Conservation (phyloP, 805 yeast genomes). For the Lachancea thermotolerans region DNA sequence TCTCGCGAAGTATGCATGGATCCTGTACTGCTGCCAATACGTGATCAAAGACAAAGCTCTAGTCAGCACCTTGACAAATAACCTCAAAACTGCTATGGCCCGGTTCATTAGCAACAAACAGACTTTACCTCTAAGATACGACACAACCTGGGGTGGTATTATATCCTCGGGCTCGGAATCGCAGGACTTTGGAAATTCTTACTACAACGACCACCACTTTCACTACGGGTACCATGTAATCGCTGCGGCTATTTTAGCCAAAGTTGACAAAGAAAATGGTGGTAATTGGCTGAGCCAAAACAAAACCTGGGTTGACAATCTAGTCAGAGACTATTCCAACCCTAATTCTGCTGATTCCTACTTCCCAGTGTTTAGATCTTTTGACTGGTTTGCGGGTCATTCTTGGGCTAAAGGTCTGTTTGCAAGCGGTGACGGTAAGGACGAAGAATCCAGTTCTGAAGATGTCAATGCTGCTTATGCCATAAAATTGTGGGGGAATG, state of each 20-base stretch:
- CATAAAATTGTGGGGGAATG: slow-evolving; percentile 57
- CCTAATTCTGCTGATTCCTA: slow-evolving; percentile 46
- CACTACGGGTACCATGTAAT: slow-evolving; percentile 71
- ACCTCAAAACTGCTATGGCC: slow-evolving; percentile 59
- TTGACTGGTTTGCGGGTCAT: slow-evolving; percentile 74
- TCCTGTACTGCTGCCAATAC: slow-evolving; percentile 64
- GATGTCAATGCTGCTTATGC: slow-evolving; percentile 69
- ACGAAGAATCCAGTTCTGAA: slow-evolving; percentile 68
- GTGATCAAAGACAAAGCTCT: slow-evolving; percentile 51
- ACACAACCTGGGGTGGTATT: slow-evolving; percentile 70
- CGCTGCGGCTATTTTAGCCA: slow-evolving; percentile 58
- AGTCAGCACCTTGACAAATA: slow-evolving; percentile 45
- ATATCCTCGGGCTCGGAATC: slow-evolving; percentile 56
- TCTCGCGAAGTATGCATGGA: slow-evolving; percentile 84
- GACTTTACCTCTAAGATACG: slow-evolving; percentile 68
- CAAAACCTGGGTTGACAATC: slow-evolving; percentile 46
- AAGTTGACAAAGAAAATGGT: slow-evolving; percentile 43
- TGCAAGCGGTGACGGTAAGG: slow-evolving; percentile 67
- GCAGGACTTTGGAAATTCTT: slow-evolving; percentile 68
- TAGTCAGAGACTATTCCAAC: slow-evolving; percentile 63
- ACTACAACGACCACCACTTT: slow-evolving; percentile 70
- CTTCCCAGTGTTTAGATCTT: slow-evolving; percentile 62
- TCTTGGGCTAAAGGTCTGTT: slow-evolving; percentile 74
- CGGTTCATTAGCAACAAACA: slow-evolving; percentile 68
- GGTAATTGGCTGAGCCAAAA: slow-evolving; percentile 46